Percentiles rank a stretch among this genome's conserved stretches.
phyloP scores from a whole-genome alignment of 2,329 filamentous ascomycete species.

The Aspergillus texensis region DNA sequence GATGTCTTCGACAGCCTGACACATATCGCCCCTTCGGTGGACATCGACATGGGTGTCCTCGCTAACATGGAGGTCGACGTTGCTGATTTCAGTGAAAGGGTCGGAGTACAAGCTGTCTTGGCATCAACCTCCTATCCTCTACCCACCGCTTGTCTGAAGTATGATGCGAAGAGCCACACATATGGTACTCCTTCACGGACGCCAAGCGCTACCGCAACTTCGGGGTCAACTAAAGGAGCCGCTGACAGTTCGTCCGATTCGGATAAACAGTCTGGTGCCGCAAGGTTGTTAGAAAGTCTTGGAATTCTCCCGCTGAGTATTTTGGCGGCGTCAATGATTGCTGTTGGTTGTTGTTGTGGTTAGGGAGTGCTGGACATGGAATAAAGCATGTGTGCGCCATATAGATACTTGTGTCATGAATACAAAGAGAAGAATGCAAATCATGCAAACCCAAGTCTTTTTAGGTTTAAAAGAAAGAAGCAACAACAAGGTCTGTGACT shows the following conservation, averaged over 20 bases:
- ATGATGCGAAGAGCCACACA: constrained; percentile 13
- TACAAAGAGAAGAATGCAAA: neutral
- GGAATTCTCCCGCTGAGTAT: neutral
- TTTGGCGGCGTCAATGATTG: neutral
- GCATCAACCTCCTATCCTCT: constrained; percentile 19
- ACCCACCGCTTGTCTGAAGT: constrained; percentile 22
- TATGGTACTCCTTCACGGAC: constrained; percentile 1
- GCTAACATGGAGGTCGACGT: constrained; percentile 21
- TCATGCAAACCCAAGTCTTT: neutral
- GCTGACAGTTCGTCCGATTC: neutral
- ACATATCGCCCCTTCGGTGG: constrained; percentile 20
- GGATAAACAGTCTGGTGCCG: neutral
- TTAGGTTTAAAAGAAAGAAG: neutral
- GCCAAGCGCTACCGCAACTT: neutral
- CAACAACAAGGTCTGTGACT: neutral
- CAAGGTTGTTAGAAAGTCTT: neutral
- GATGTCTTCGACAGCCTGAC: constrained; percentile 16
- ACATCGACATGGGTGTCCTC: constrained; percentile 21
- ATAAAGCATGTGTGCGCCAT: neutral
- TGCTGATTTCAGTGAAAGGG: neutral
- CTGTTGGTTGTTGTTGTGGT: neutral
- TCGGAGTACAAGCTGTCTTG: constrained; percentile 5
- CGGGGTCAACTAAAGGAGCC: neutral
- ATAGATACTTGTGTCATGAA: neutral
- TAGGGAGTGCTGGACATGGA: neutral